These are phyloP conservation scores for Bipolaris victoriae DNA, from an alignment of 2,329 filamentous ascomycete genomes.

Conservation along the genomic window DNA sequence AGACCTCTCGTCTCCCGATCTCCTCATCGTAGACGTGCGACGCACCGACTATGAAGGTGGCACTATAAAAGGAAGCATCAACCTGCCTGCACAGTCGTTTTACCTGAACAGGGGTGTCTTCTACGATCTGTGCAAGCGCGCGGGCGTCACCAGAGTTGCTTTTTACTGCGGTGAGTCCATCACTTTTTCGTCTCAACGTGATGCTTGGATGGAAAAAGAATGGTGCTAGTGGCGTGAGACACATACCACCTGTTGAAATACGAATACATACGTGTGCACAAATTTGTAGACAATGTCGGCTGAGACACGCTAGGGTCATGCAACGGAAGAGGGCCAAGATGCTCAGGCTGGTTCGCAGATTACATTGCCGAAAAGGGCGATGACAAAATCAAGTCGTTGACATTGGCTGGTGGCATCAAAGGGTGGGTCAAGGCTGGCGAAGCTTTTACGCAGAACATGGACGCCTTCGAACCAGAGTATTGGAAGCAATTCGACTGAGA, in stretches of 20 bases:
- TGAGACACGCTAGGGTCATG: constrained; percentile 39
- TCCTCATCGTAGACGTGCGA: constrained; percentile 55
- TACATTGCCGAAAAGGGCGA: constrained; percentile 45
- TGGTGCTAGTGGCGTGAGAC: constrained; percentile 29
- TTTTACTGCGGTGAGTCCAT: constrained; percentile 54
- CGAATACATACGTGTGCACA: not conserved
- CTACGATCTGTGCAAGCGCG: constrained; percentile 53
- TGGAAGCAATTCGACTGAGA: constrained; percentile 49
- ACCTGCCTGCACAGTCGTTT: constrained; percentile 57
- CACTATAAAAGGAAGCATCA: constrained; percentile 53
- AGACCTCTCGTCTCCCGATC: constrained; percentile 42
- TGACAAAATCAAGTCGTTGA: constrained; percentile 50
- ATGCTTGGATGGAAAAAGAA: not conserved
- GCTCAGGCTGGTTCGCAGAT: constrained; percentile 48
- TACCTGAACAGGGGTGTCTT: constrained; percentile 54
- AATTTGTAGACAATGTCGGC: constrained; percentile 5
- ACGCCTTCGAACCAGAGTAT: constrained; percentile 50
- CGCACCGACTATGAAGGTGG: constrained; percentile 57
- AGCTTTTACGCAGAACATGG: constrained; percentile 48
- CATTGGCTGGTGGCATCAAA: constrained; percentile 53
- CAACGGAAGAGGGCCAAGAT: constrained; percentile 44
- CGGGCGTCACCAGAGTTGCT: constrained; percentile 54
- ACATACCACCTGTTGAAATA: constrained; percentile 9
- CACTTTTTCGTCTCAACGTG: not conserved
- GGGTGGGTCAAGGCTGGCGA: constrained; percentile 53